phyloP scores from a whole-genome alignment of 2,329 filamentous ascomycete genomes.

The Aspergillus eucalypticola region DNA sequence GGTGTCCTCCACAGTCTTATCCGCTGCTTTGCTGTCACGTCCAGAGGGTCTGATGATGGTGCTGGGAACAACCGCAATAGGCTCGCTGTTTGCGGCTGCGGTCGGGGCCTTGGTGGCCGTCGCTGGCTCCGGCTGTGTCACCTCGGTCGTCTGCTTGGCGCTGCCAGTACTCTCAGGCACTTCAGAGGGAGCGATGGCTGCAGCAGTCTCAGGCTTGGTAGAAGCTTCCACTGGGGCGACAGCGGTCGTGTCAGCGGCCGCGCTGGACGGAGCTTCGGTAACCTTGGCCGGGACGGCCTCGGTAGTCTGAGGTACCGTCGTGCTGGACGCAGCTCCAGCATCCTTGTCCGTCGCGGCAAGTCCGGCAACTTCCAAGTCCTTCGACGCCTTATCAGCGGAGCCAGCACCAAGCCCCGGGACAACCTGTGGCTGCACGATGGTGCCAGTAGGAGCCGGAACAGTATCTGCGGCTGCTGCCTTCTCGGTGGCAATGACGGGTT shows the following conservation, averaged over 20 bases:
- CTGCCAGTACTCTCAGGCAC: not conserved
- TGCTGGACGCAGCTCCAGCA: not conserved
- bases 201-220: not conserved
- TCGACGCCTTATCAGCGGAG: slow-evolving; percentile 15
- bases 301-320: not conserved
- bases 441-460: slow-evolving; percentile 6
- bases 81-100: not conserved
- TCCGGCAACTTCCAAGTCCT: slow-evolving; percentile 17
- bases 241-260: not conserved
- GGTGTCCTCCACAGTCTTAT: not conserved
- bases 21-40: not conserved
- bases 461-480: slow-evolving; percentile 9
- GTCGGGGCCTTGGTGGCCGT: not conserved
- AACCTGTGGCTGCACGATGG: slow-evolving; percentile 21
- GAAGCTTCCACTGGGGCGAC: not conserved
- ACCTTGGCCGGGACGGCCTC: not conserved
- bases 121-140: not conserved
- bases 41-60: not conserved
- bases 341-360: slow-evolving; percentile 9
- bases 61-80: not conserved
- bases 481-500: slow-evolving; percentile 2
- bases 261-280: not conserved
- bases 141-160: not conserved
- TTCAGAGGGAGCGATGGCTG: not conserved
- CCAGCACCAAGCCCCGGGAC: slow-evolving; percentile 24